phyloP scores from a whole-genome alignment of 106 monocot genomes.

The Dendrobium catenatum region DNA sequence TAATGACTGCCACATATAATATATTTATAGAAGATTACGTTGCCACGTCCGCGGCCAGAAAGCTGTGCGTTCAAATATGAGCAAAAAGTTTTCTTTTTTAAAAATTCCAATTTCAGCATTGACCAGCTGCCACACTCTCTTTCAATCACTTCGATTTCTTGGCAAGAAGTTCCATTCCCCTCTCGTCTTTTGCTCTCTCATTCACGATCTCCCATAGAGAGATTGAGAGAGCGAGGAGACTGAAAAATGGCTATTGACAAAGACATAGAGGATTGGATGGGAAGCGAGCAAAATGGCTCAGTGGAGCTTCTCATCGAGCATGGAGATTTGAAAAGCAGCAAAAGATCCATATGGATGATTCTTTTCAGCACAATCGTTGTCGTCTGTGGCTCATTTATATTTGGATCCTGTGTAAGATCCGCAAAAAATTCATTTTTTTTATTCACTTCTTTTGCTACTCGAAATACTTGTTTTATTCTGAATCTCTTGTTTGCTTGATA shows the following conservation, averaged over 20 bases:
- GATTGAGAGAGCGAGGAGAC: neutral
- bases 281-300: neutral
- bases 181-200: neutral
- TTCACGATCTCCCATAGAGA: neutral
- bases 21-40: no score
- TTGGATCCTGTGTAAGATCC: slow-evolving; percentile 9
- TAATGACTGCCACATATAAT: no score
- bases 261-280: neutral
- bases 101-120: neutral
- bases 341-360: slow-evolving; percentile 9
- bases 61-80: no score
- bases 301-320: neutral
- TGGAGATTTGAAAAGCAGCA: neutral
- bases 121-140: neutral
- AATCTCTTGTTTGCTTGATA: neutral
- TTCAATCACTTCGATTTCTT: neutral
- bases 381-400: slow-evolving; percentile 6
- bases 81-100: neutral
- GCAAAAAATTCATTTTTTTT: neutral
- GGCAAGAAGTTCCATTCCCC: no score
- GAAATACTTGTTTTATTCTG: neutral
- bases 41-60: no score
- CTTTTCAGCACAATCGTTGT: slow-evolving; percentile 1
- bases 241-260: neutral
- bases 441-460: no score